phyloP scores from a whole-genome alignment of 192 early-diverging fungal species.

The Thamnidium elegans region DNA sequence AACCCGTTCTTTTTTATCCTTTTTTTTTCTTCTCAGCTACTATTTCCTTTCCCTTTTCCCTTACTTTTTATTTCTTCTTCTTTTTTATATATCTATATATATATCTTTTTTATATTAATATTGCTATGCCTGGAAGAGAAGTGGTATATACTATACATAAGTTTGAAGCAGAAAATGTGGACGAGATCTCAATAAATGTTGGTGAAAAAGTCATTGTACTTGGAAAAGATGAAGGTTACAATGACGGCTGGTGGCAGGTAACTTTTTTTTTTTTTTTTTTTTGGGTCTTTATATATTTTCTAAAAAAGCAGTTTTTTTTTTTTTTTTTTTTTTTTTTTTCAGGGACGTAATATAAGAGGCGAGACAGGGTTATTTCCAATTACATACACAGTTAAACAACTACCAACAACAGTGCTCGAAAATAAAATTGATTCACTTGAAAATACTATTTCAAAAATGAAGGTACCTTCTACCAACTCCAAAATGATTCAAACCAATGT shows the following conservation, averaged over 20 bases:
- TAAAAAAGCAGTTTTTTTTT: neutral
- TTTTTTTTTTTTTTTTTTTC: neutral
- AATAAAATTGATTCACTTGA: constrained; percentile 16
- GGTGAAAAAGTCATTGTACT: constrained; percentile 69
- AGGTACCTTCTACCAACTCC: neutral
- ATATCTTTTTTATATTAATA: neutral
- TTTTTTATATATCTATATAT: neutral
- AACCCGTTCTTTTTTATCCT: too few relatives aligned
- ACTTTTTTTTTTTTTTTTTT: neutral
- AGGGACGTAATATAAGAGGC: constrained; percentile 66
- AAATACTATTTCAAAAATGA: constrained; percentile 11
- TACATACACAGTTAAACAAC: constrained; percentile 51
- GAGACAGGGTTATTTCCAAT: constrained; percentile 71
- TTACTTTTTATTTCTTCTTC: neutral
- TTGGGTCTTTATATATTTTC: constrained; percentile 54
- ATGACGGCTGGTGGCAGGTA: constrained; percentile 83
- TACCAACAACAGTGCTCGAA: neutral
- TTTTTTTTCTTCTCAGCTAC: neutral
- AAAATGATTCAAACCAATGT: neutral
- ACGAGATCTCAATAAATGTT: constrained; percentile 67
- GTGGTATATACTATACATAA: constrained; percentile 55
- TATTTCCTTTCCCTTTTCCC: neutral
- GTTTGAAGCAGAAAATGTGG: constrained; percentile 61
- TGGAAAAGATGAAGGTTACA: constrained; percentile 69
- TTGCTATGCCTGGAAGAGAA: constrained; percentile 19